These are phyloP conservation scores for Physcia stellaris DNA, from an alignment of 495 filamentous ascomycete species.

Conservation along the genomic window DNA sequence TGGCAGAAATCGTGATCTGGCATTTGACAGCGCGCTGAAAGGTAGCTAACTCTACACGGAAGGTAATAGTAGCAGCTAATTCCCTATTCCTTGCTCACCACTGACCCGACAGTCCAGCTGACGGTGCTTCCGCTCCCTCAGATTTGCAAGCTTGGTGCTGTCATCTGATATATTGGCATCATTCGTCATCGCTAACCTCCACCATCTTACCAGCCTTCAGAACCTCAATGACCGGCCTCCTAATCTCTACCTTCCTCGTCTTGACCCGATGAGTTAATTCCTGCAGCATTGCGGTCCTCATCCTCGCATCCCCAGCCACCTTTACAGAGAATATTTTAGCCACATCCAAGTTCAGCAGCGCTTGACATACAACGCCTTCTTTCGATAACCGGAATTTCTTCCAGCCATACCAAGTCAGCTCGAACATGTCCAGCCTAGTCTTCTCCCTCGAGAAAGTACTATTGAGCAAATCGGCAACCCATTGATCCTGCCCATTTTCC, in stretches of 20 bases:
- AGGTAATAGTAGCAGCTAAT: too few species aligned
- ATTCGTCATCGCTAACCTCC: slow-evolving; percentile 3
- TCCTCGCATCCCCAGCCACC: slow-evolving; percentile 4
- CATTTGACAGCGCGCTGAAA: too few species aligned
- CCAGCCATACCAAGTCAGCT: slow-evolving; percentile 7
- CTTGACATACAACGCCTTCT: slow-evolving; percentile 1
- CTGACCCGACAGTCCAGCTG: too few species aligned
- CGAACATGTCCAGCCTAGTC: slow-evolving; percentile 5
- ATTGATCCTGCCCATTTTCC: neutral
- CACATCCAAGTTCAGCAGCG: slow-evolving; percentile 6
- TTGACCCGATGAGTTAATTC: neutral
- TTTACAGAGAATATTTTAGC: slow-evolving; percentile 1
- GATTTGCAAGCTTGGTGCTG: too few species aligned
- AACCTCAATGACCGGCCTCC: slow-evolving; percentile 3
- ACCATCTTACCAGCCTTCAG: neutral
- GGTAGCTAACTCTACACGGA: too few species aligned
- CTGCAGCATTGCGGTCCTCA: slow-evolving; percentile 4
- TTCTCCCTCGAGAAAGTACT: neutral
- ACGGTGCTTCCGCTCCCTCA: too few species aligned
- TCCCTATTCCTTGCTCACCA: too few species aligned
- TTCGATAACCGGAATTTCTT: neutral
- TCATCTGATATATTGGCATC: too few species aligned
- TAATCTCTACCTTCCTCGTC: neutral
- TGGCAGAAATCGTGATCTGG: too few species aligned
- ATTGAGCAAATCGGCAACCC: slow-evolving; percentile 5